Evolutionary conservation across 345 rosid species (phyloP).

Genomic region (Abelmoschus esculentus): DNA sequence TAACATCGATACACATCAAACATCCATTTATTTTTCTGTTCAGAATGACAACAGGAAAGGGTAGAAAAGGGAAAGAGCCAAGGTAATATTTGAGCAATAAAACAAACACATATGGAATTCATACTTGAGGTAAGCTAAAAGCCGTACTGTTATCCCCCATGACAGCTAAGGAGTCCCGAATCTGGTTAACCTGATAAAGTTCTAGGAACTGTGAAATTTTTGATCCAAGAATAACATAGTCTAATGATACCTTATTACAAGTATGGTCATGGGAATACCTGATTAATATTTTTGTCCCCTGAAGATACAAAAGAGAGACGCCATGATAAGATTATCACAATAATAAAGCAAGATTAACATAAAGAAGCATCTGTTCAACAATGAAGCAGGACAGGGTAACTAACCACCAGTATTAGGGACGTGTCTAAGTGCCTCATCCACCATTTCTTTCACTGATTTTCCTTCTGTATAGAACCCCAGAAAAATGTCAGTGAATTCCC

Average conservation of each 20-base stretch:
- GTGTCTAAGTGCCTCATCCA: slow-evolving; percentile 80
- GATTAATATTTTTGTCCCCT: slow-evolving; percentile 91
- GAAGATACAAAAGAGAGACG: slow-evolving; percentile 32
- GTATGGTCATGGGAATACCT: slow-evolving; percentile 35
- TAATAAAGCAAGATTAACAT: slow-evolving; percentile 6
- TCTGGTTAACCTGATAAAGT: slow-evolving; percentile 72
- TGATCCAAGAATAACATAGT: slow-evolving; percentile 13
- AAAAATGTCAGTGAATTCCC: slow-evolving; percentile 11
- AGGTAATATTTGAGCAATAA: background rate
- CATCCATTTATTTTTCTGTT: background rate
- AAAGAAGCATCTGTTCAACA: slow-evolving; percentile 10
- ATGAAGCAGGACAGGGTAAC: slow-evolving; percentile 15
- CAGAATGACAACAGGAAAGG: background rate
- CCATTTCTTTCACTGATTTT: slow-evolving; percentile 96
- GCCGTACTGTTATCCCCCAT: slow-evolving; percentile 99
- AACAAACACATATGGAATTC: slow-evolving; percentile 16
- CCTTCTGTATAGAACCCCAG: slow-evolving; percentile 57
- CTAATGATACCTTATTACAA: slow-evolving; percentile 8
- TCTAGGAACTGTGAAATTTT: slow-evolving; percentile 11
- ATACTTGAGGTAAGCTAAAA: slow-evolving; percentile 96
- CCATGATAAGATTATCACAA: slow-evolving; percentile 16
- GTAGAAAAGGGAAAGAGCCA: background rate
- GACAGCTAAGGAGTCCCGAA: slow-evolving; percentile 82
- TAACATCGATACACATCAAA: background rate
- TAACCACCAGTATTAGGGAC: slow-evolving; percentile 78